Evolutionary conservation across 1,284 basidiomycete species (phyloP), one percentile per base, ranked within the genome.

Genomic region (Fomitopsis palustris): DNA sequence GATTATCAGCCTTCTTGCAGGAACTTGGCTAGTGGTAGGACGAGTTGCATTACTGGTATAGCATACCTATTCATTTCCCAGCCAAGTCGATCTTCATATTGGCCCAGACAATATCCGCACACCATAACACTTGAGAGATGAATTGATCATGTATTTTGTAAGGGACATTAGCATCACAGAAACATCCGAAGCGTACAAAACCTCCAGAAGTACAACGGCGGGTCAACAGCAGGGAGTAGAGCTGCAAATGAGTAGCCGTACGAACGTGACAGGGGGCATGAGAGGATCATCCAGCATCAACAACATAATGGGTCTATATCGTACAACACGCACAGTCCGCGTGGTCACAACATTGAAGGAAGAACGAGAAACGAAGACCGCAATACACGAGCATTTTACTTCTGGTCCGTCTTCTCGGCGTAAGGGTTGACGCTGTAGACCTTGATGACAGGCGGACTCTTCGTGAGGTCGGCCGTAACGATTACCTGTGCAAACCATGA

Each of bases 371-470:
- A 51, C 25, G 43, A 52, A 57, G 35, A 49, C 8, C 14, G 35
- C 29, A 39, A 25, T 31, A 29, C 37, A 62, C 14, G 58, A 56
- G 52, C 25, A 47, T 33, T 62, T 71, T 66, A 77, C 74, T 76
- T 78, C 72, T 78, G 72, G 60, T 80, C 79, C 39, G 76, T 77
- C 72, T 78, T 72, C 60, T 80, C 79, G 43, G 90, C 86, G 73
- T 91, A 93, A 14, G 90, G 90, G 70, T 93, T 93, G 66, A 93
- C 90, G 68, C 90, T 92, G 78, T 92, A 93, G 57, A 95, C 93
- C 74, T 93, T 93, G 79, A 96, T 90, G 64, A 96, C 94, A 9
- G 95, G 95, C 56, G 95, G 95, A 66, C 90, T 94, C 83, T 95
- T 96, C 64, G 92, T 93, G 67, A 96, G 77, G 73, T 97, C 95